Percentiles rank a stretch among this genome's conserved stretches.
Conservation (phyloP, 495 filamentous ascomycete genomes). For the Symbiotaphrina buchneri region DNA sequence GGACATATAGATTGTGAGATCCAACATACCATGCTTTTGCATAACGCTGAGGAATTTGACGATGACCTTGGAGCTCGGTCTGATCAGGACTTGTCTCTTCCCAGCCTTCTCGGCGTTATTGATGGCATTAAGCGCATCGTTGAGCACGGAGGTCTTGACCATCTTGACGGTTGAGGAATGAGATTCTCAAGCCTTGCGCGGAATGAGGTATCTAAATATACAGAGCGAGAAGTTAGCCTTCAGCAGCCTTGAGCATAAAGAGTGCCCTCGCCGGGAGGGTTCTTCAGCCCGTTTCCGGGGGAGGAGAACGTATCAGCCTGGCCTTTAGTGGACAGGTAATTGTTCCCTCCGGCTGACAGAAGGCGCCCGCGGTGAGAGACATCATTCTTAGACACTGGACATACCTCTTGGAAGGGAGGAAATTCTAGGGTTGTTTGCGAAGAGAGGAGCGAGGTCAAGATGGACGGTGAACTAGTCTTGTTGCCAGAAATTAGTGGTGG, state of each 20-base stretch:
- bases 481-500: too few species aligned
- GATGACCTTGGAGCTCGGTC: slow-evolving; percentile 95
- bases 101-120: slow-evolving; percentile 99
- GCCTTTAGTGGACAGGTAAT: slow-evolving; percentile 4
- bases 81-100: slow-evolving; percentile 94
- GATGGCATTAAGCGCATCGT: slow-evolving; percentile 98
- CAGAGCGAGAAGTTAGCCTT: slow-evolving; percentile 43
- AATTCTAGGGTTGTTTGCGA: too few species aligned
- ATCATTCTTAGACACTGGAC: too few species aligned
- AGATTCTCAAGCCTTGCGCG: slow-evolving; percentile 68
- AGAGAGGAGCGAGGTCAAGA: too few species aligned
- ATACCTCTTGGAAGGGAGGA: too few species aligned
- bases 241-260: slow-evolving; percentile 73
- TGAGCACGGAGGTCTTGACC: slow-evolving; percentile 95
- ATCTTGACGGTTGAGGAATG: slow-evolving; percentile 49
- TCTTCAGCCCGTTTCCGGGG: slow-evolving; percentile 74
- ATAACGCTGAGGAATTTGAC: slow-evolving; percentile 97
- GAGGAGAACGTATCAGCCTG: slow-evolving; percentile 47
- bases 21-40: slow-evolving; percentile 89
- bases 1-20: slow-evolving; percentile 2
- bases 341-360: slow-evolving; percentile 12
- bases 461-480: too few species aligned
- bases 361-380: too few species aligned
- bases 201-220: slow-evolving; percentile 52
- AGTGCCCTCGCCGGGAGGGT: slow-evolving; percentile 76